Conservation (phyloP, 2,329 filamentous ascomycete genomes). For the Ophiostoma himal-ulmi region DNA sequence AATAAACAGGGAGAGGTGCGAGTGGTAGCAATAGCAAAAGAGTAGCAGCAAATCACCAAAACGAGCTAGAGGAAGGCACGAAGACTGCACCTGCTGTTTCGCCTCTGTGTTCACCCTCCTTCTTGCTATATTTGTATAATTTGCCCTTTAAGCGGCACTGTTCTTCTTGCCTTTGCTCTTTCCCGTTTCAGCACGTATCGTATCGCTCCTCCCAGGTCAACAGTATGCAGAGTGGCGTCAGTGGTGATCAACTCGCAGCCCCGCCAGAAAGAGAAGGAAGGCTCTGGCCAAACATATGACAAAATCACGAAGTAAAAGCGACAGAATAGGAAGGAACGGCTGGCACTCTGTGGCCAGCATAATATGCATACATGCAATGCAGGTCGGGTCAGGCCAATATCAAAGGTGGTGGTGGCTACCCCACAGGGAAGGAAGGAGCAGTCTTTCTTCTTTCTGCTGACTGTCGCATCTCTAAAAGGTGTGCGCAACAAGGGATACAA, state of each 20-base stretch:
- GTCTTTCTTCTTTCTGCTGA: background rate
- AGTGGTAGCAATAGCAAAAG: conserved; percentile 1
- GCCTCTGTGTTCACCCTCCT: conserved; percentile 2
- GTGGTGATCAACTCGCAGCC: background rate
- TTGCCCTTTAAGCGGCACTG: background rate
- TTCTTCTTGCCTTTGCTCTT: conserved; percentile 6
- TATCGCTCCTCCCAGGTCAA: background rate
- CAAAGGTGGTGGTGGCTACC: conserved; percentile 11
- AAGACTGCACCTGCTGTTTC: background rate
- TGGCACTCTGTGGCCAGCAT: conserved; percentile 14
- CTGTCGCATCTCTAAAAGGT: conserved; percentile 1
- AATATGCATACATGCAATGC: conserved; percentile 1
- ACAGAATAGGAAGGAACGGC: conserved; percentile 18
- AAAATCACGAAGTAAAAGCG: background rate
- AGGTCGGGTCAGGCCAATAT: conserved; percentile 4
- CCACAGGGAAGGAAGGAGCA: conserved; percentile 20
- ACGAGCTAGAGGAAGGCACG: background rate
- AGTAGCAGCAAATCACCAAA: background rate
- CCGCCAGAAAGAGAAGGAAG: conserved; percentile 15
- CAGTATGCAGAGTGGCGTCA: background rate
- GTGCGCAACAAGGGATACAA: background rate
- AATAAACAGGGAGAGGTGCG: background rate
- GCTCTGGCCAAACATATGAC: conserved; percentile 7
- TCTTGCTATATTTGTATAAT: background rate
- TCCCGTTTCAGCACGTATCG: background rate